Evolutionary conservation across 2,329 filamentous ascomycete genomes (phyloP), one percentile per base, ranked within the genome.

Genomic region (Fusarium euwallaceae): DNA sequence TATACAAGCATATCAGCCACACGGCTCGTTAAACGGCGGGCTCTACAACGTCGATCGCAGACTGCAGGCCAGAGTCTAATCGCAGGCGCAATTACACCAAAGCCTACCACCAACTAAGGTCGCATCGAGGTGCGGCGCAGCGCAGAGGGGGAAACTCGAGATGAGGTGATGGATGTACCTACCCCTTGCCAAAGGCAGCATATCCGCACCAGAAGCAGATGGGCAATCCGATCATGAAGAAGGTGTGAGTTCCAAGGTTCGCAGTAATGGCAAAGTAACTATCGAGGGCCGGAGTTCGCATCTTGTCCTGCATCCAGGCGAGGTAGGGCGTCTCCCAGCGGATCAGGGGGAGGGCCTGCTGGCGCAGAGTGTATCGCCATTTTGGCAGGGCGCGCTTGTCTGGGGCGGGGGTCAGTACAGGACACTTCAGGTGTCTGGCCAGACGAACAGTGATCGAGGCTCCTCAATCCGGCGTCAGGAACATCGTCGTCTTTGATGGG

Each of bases 161-260:
- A 59, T 64, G 56, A 53, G 48, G 48, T 53, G 48, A 53, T 53
- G 48, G 32, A 41, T 69, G 64, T 36, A 88, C 92, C 78, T 91
- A 97, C 94, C 93, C 95, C 86, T 97, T 93, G 65, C 95, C 97
- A 76, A 97, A 90, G 73, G 89, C 92, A 51, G 93, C 92, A 84
- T 95, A 94, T 64, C 96, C 96, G 80, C 95, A 98, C 97, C 97
- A 99, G 86, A 98, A 98, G 77, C 98, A 89, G 75, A 98, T 94
- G 7, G 97, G 97, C 79, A 99, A 86, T 68, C 95, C 93, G 76
- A 98, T 89, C 95, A 98, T 98, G 87, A 98, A 99, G 86, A 98
- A 98, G 1, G 97, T 99, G 84, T 99, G 97, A 1, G 97, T 99
- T 75, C 97, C 95, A 65, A 98, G 90, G 83, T 98, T 99, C 73